phyloP scores from a whole-genome alignment of 805 yeast genomes.

The Priceomyces medius region DNA sequence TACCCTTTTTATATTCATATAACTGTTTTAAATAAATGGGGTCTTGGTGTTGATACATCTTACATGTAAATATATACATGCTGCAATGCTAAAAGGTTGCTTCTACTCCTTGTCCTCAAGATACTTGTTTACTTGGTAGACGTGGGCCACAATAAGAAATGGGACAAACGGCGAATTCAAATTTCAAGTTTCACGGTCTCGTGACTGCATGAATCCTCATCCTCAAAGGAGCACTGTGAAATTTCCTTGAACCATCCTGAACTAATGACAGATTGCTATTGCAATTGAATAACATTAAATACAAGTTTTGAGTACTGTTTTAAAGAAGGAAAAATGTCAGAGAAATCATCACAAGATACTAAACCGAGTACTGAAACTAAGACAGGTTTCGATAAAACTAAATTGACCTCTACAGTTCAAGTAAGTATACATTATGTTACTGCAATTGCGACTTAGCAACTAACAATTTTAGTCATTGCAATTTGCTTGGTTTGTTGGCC shows the following conservation, averaged over 20 bases:
- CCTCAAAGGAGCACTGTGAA: background rate
- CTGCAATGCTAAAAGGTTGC: no score
- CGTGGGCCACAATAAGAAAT: no score
- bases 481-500: constrained; percentile 71
- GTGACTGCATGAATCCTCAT: background rate
- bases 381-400: background rate
- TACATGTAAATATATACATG: no score
- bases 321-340: constrained; percentile 3
- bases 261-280: background rate
- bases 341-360: constrained; percentile 4
- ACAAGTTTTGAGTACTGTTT: background rate
- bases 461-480: constrained; percentile 46
- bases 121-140: no score
- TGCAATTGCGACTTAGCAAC: constrained; percentile 2
- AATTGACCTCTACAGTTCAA: constrained; percentile 21
- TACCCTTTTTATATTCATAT: no score
- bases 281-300: background rate
- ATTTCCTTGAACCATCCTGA: background rate
- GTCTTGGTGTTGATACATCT: no score
- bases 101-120: no score
- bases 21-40: background rate
- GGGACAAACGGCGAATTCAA: background rate
- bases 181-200: background rate
- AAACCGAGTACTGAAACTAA: constrained; percentile 2
- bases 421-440: constrained; percentile 11